phyloP scores from a whole-genome alignment of 192 early-diverging fungal species.

The Obelidium mucronatum region DNA sequence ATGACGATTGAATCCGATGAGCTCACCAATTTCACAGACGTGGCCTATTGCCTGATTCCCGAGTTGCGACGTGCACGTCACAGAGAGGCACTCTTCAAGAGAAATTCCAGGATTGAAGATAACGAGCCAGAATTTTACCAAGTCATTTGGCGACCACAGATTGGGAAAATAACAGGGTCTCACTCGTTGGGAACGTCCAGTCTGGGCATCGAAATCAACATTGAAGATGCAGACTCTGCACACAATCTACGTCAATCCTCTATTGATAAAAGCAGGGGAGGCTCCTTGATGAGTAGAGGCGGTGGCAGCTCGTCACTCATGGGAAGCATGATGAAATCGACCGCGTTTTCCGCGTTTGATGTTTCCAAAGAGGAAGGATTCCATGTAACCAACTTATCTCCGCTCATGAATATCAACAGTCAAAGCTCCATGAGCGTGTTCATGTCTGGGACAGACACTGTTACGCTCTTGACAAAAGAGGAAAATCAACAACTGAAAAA shows the following conservation, averaged over 20 bases:
- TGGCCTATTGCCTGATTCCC: neutral
- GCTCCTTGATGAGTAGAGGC: neutral
- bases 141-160: slow-evolving; percentile 4
- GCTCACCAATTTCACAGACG: slow-evolving; percentile 15
- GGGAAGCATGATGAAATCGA: neutral
- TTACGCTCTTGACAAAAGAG: neutral
- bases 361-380: neutral
- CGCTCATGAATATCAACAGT: neutral
- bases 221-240: slow-evolving; percentile 3
- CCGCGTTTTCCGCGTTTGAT: neutral
- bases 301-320: neutral
- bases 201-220: slow-evolving; percentile 1
- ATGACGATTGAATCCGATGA: slow-evolving; percentile 28
- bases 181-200: neutral
- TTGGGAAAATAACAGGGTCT: neutral
- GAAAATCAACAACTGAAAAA: slow-evolving; percentile 17
- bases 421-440: slow-evolving; percentile 10
- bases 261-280: neutral
- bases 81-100: slow-evolving; percentile 3
- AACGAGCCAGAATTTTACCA: slow-evolving; percentile 9
- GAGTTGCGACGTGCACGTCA: slow-evolving; percentile 20
- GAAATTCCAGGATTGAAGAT: neutral
- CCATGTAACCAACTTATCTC: neutral
- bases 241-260: neutral
- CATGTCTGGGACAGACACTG: neutral